Percentiles rank a stretch among this genome's conserved stretches.
Evolutionary conservation across 73 alveolate species (phyloP).

Genomic region (Tetrahymena borealis): DNA sequence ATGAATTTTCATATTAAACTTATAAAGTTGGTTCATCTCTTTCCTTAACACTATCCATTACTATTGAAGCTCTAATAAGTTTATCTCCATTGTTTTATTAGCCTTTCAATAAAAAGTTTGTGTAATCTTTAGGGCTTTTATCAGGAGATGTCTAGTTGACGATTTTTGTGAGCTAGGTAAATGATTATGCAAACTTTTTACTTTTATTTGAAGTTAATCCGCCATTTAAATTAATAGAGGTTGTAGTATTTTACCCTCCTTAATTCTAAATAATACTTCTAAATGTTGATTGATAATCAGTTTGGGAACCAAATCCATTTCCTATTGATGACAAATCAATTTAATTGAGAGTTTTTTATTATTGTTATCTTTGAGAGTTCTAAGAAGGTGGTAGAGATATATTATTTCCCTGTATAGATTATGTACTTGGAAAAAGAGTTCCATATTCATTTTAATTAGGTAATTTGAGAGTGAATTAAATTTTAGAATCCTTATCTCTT

Average conservation of each 20-base stretch:
- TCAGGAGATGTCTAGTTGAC: background rate
- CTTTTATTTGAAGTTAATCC: background rate
- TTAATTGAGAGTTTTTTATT: background rate
- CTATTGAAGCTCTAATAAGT: no score
- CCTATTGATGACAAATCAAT: background rate
- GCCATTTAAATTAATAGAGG: background rate
- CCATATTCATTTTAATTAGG: background rate
- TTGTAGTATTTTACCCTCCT: background rate
- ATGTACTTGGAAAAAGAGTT: background rate
- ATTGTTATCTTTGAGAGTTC: background rate
- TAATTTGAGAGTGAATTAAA: background rate
- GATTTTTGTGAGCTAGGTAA: background rate
- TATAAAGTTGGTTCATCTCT: background rate
- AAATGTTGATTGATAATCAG: background rate
- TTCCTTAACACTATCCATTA: no score
- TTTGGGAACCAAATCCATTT: background rate
- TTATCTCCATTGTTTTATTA: no score
- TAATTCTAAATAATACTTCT: background rate
- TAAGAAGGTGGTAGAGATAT: background rate
- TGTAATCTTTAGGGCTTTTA: background rate
- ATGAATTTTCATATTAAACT: background rate
- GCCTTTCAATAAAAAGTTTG: no score
- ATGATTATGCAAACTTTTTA: background rate
- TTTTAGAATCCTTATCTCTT: background rate
- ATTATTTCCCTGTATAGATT: background rate